Evolutionary conservation across 2,329 filamentous ascomycete genomes (phyloP), one percentile per base, ranked within the genome.

Genomic region (Tolypocladium inflatum): DNA sequence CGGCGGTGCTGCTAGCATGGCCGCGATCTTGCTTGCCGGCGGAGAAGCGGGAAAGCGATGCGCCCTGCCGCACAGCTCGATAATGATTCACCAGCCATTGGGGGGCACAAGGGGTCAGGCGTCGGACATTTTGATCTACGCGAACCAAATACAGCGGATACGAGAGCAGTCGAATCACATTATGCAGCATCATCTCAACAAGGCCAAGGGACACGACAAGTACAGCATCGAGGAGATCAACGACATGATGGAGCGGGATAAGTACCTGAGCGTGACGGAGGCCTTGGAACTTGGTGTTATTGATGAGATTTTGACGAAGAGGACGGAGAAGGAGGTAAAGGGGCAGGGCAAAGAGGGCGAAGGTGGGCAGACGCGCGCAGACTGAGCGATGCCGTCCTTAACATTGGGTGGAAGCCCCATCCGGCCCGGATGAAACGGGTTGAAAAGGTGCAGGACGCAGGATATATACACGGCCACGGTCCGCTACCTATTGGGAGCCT

Each of bases 31-130:
- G 1, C 83, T 99, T 1, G 88, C 89, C 54, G 94, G 93, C 53
- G 94, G 95, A 23, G 84, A 90, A 59, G 80, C 88, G 1, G 91
- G 91, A 19, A 91, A 94, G 73, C 81, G 94, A 42, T 97, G 87
- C 72, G 91, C 90, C 57, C 81, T 99, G 39, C 92, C 92, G n/a
- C 92, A 99, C 72, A 90, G 87, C 65, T 89, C 90, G 56, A 89
- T 99, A 68, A 99, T 99, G 94, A 87, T 99, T 57, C 94, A 99
- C 75, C 94, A 99, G 71, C 94, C 95, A 1, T 86, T 89, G 2
- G 93, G 93, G 53, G 84, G 85, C 1, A 87, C 84, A 4, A 75
- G 79, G 59, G 84, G 84, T 1, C 85, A 84, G 64, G 84, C 84
- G 4, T 82, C 82, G 3, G 94, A 99, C 68, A 97, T 99, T 63